These are phyloP conservation scores for Lodderomyces pseudojiufengensis DNA, from an alignment of 1,139 yeast genomes.

Conservation along the genomic window DNA sequence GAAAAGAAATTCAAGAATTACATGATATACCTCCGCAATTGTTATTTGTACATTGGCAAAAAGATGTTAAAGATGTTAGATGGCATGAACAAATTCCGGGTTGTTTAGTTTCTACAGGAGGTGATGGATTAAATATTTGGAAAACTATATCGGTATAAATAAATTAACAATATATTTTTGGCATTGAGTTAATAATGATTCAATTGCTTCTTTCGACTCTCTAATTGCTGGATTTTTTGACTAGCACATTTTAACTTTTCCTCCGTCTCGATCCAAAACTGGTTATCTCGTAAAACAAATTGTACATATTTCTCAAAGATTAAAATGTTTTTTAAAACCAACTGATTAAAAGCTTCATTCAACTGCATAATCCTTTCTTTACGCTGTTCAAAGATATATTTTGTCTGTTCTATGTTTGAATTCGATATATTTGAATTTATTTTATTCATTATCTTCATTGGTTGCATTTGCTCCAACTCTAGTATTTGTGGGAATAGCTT, in stretches of 20 bases:
- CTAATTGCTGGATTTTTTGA: constrained; percentile 10
- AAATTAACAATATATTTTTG: background rate
- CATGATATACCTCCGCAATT: constrained; percentile 94
- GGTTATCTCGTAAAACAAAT: constrained; percentile 21
- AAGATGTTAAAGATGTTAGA: constrained; percentile 93
- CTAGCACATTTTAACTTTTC: constrained; percentile 14
- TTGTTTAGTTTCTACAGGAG: constrained; percentile 88
- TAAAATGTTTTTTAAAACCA: constrained; percentile 28
- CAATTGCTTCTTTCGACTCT: constrained; percentile 3
- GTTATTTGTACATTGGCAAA: constrained; percentile 97
- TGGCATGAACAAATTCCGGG: constrained; percentile 99
- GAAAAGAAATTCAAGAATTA: constrained; percentile 68
- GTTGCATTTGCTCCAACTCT: constrained; percentile 22
- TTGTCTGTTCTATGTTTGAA: constrained; percentile 4
- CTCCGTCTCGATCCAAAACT: constrained; percentile 24
- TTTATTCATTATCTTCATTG: constrained; percentile 20
- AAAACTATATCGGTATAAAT: constrained; percentile 83
- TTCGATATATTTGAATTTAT: constrained; percentile 8
- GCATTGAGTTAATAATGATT: constrained; percentile 10
- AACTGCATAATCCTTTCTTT: constrained; percentile 16
- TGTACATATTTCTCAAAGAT: constrained; percentile 26
- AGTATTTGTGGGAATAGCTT: constrained; percentile 19
- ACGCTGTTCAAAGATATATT: constrained; percentile 4
- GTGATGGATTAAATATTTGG: constrained; percentile 94
- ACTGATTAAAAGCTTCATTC: constrained; percentile 18